Evolutionary conservation across 2,329 filamentous ascomycete genomes (phyloP).

Genomic region (Ceratocystis huliohia): DNA sequence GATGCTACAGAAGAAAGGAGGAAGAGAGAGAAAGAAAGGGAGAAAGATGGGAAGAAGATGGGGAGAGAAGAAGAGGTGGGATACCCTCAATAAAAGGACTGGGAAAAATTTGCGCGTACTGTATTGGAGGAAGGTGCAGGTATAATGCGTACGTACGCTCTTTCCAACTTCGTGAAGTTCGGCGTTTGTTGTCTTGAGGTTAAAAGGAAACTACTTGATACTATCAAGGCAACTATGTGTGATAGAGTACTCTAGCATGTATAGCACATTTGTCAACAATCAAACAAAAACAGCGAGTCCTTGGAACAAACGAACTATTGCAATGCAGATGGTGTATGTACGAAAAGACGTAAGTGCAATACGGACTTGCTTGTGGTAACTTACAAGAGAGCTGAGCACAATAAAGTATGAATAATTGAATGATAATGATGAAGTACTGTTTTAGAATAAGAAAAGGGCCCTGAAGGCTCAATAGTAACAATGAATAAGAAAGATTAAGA

Average conservation of each 20-base stretch:
- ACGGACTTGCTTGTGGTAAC: neutral
- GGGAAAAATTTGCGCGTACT: constrained; percentile 7
- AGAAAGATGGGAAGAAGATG: constrained; percentile 14
- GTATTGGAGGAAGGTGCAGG: neutral
- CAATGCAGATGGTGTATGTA: neutral
- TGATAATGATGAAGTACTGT: neutral
- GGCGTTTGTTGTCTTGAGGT: constrained; percentile 1
- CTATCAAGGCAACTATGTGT: neutral
- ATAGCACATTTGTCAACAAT: neutral
- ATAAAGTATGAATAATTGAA: neutral
- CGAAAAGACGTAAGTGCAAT: neutral
- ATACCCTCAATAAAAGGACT: constrained; percentile 16
- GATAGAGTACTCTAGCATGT: neutral
- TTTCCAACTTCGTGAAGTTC: neutral
- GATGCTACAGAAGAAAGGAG: neutral
- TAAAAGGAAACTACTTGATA: neutral
- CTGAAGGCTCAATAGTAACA: neutral
- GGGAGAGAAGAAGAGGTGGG: constrained; percentile 27
- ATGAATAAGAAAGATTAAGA: neutral
- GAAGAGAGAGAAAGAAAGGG: constrained; percentile 11
- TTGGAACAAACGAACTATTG: neutral
- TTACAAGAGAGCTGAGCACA: neutral
- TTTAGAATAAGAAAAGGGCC: neutral
- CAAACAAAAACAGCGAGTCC: neutral
- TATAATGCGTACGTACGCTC: constrained; percentile 4